These are phyloP conservation scores for Coniochaeta sp. DNA, from an alignment of 2,329 filamentous ascomycete genomes.

Conservation along the genomic window DNA sequence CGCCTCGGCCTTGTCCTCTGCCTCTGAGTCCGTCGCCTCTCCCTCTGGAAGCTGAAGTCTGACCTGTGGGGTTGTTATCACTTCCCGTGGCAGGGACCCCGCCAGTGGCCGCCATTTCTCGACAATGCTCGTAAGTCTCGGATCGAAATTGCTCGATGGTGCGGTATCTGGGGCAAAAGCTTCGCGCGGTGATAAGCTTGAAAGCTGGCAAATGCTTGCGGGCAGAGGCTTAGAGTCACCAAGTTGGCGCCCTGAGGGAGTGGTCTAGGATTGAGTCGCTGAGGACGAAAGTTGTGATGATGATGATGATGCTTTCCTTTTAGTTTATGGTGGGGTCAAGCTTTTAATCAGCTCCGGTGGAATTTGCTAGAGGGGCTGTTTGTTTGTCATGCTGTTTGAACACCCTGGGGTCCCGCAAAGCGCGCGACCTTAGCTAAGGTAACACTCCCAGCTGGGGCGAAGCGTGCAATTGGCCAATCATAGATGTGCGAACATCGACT, in stretches of 20 bases:
- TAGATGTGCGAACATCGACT: not conserved
- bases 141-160: not conserved
- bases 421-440: not conserved
- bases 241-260: not conserved
- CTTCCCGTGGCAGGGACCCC: constrained; percentile 1
- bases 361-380: not conserved
- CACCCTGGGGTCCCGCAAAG: not conserved
- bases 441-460: too few species aligned
- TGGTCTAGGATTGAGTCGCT: not conserved
- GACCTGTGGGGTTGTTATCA: not conserved
- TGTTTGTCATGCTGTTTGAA: not conserved
- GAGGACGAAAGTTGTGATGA: not conserved
- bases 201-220: not conserved
- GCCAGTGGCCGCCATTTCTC: constrained; percentile 5
- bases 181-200: not conserved
- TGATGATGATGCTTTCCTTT: not conserved
- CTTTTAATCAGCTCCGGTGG: not conserved
- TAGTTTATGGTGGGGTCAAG: not conserved
- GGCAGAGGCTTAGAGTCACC: not conserved
- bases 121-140: not conserved
- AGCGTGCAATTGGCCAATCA: not conserved
- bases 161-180: not conserved
- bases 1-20: constrained; percentile 26
- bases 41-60: constrained; percentile 10
- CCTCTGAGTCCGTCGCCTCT: constrained; percentile 27